phyloP scores from a whole-genome alignment of 1,284 basidiomycete genomes.

The Trametes polyzona region DNA sequence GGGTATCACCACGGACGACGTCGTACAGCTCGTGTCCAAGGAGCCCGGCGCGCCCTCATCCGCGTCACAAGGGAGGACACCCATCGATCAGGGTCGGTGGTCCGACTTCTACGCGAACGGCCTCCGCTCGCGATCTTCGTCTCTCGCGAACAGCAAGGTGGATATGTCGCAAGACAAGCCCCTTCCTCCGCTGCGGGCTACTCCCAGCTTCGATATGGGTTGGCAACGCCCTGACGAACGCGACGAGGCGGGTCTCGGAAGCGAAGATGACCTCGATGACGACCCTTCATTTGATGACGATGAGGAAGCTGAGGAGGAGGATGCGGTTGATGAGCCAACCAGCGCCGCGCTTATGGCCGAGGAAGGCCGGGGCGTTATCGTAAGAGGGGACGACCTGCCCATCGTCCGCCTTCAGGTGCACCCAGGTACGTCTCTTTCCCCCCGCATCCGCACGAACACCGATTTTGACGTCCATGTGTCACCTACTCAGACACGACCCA shows the following conservation, averaged over 20 bases:
- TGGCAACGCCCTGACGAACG: conserved; percentile 77
- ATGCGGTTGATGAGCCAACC: conserved; percentile 72
- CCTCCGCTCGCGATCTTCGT: conserved; percentile 69
- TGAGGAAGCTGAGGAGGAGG: conserved; percentile 52
- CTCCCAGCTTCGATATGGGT: conserved; percentile 71
- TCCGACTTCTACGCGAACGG: conserved; percentile 67
- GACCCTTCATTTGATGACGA: conserved; percentile 55
- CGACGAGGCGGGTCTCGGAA: conserved; percentile 67
- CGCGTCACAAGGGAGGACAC: conserved; percentile 45
- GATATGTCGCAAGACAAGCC: conserved; percentile 48
- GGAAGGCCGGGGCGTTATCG: conserved; percentile 80
- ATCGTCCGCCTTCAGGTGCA: conserved; percentile 66
- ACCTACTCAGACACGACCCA: conserved; percentile 78
- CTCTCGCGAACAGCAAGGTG: conserved; percentile 53
- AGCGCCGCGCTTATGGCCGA: conserved; percentile 78
- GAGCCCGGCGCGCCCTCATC: conserved; percentile 52
- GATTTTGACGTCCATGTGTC: conserved; percentile 15
- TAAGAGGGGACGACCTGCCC: conserved; percentile 66
- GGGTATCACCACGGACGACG: conserved; percentile 65
- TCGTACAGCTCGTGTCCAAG: conserved; percentile 60
- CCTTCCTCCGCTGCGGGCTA: conserved; percentile 48
- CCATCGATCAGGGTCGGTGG: conserved; percentile 61
- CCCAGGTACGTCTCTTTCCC: conserved; percentile 54
- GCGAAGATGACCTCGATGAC: conserved; percentile 77
- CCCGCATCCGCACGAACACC: not conserved